These are phyloP conservation scores for Mycena vitilis DNA, from an alignment of 768 basidiomycete species.

Conservation along the genomic window DNA sequence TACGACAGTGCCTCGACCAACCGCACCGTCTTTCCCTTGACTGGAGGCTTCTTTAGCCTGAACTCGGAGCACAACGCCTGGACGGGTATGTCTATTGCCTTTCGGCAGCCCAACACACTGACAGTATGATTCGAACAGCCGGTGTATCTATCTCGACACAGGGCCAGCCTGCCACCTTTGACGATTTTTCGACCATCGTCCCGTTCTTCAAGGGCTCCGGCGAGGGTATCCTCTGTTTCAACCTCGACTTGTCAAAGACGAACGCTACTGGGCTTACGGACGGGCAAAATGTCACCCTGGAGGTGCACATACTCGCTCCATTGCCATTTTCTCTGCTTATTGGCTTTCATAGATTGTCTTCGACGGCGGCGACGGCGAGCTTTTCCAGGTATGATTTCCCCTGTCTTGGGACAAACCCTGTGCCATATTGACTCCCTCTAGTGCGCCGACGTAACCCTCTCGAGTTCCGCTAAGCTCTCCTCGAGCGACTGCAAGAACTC, in stretches of 20 bases:
- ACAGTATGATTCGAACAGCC: too few species aligned
- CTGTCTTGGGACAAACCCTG: not conserved
- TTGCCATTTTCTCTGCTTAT: not conserved
- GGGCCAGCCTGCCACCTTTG: not conserved
- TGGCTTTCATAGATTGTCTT: not conserved
- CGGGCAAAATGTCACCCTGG: conserved; percentile 2
- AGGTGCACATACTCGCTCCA: not conserved
- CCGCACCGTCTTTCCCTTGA: not conserved
- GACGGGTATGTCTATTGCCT: not conserved
- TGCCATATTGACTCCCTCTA: not conserved
- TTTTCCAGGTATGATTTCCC: not conserved
- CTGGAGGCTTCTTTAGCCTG: not conserved
- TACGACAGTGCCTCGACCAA: conserved; percentile 48
- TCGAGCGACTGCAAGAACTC: too few species aligned
- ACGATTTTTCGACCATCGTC: not conserved
- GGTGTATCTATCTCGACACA: not conserved
- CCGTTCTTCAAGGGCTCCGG: not conserved
- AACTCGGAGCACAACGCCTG: conserved; percentile 2
- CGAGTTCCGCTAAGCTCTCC: too few species aligned
- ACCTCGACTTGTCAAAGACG: not conserved
- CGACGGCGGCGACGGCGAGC: not conserved
- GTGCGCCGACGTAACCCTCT: too few species aligned
- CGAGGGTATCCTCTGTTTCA: not conserved
- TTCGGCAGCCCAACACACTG: not conserved
- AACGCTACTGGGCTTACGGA: not conserved